Conservation (phyloP, 1,284 basidiomycete species). For the Irpex lacteus region DNA sequence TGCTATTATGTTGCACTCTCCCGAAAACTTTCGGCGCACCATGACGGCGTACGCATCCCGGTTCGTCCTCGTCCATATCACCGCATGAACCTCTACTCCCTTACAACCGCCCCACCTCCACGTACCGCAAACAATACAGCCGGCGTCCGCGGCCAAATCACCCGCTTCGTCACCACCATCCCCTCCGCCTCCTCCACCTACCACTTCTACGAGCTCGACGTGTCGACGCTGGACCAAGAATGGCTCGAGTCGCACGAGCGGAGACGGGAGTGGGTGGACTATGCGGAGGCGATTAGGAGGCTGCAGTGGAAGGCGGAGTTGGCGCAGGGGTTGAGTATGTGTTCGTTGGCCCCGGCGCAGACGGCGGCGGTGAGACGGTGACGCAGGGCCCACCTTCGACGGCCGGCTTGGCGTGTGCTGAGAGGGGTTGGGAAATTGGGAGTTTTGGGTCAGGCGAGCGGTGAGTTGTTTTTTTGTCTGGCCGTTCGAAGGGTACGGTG, state of each 20-base stretch:
- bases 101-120: slow-evolving; percentile 14
- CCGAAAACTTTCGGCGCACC: no score
- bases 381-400: neutral
- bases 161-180: slow-evolving; percentile 75
- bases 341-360: slow-evolving; percentile 62
- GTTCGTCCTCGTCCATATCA: no score
- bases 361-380: slow-evolving; percentile 21
- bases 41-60: no score
- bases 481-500: no score
- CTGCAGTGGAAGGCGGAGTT: slow-evolving; percentile 80
- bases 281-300: slow-evolving; percentile 68
- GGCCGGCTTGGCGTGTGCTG: no score
- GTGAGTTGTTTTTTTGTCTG: no score
- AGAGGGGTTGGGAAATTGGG: no score
- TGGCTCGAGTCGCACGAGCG: slow-evolving; percentile 79
- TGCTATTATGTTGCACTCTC: no score
- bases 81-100: no score
- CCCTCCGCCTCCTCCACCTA: slow-evolving; percentile 73
- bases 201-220: slow-evolving; percentile 85
- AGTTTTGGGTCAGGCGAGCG: no score
- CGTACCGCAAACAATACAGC: no score
- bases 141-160: slow-evolving; percentile 77
- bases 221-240: slow-evolving; percentile 64
- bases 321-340: slow-evolving; percentile 66
- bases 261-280: slow-evolving; percentile 81